Conservation (phyloP, 1,284 basidiomycete genomes). For the Tilletia walkeri region DNA sequence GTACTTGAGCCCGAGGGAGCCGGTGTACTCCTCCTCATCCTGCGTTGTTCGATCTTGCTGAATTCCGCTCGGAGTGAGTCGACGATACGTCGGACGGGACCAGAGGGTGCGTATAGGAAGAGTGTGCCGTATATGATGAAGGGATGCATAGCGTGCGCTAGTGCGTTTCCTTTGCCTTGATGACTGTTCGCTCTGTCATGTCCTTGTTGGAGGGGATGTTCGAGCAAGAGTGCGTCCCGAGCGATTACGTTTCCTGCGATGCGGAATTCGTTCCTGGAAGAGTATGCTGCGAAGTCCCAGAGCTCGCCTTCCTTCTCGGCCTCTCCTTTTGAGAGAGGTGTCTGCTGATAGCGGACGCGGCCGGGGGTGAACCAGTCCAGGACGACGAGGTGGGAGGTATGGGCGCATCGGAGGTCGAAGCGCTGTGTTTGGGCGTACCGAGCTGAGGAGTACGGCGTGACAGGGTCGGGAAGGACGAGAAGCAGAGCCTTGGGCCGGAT, state of each 20-base stretch:
- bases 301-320: constrained; percentile 62
- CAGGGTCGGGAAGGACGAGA: constrained; percentile 47
- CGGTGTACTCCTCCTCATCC: neutral
- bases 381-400: constrained; percentile 38
- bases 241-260: constrained; percentile 67
- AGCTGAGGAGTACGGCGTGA: constrained; percentile 46
- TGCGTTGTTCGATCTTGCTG: constrained; percentile 62
- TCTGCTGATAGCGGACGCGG: constrained; percentile 25
- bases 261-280: constrained; percentile 80
- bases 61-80: constrained; percentile 62
- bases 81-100: constrained; percentile 59
- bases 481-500: constrained; percentile 39
- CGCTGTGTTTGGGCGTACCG: constrained; percentile 48
- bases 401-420: constrained; percentile 38
- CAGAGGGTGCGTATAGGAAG: constrained; percentile 67
- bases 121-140: constrained; percentile 83
- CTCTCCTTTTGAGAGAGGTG: neutral
- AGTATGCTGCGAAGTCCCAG: constrained; percentile 83
- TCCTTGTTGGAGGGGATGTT: constrained; percentile 57
- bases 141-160: constrained; percentile 68
- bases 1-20: neutral
- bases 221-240: constrained; percentile 73
- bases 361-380: constrained; percentile 55
- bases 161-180: constrained; percentile 41
- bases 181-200: neutral